Evolutionary conservation across 495 filamentous ascomycete species (phyloP), one percentile per base, ranked within the genome.

Genomic region (Emericellopsis terricola): DNA sequence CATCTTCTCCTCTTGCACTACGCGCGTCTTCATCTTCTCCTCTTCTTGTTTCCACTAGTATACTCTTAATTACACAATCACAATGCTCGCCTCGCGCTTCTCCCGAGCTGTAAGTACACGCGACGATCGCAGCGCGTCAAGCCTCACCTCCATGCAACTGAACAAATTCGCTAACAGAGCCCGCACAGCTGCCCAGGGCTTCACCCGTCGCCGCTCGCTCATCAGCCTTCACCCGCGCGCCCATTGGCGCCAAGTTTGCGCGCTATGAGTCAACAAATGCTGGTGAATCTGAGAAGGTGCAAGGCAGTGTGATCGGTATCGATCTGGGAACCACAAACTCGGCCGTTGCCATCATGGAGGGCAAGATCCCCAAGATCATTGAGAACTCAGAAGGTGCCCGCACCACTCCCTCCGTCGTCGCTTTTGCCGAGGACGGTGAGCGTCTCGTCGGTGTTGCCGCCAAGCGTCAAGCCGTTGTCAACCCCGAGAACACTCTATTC

Each of bases 311-410:
- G 55, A 94, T 97, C 46, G 89, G 89, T 71, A 94, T 97, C 57
- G 89, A 97, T 71, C 67, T 97, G 49, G 89, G 82, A 48, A 97
- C 89, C 53, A 97, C 89, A 44, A 97, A 97, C 72, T 96, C 89
- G 21, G 89, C 89, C 31, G 89, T 97, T 36, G 86, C 85, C 46
- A 64, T 96, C 34, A 94, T 96, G 83, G 89, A 97, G 69, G 89
- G 89, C 52, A 92, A 89, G 67, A 57, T 67, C 15, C 83, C 89
- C 37, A 81, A 77, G 57, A 94, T 97, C 50, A 96, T 97, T 57
- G 89, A 96, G 62, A 97, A 97, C 69, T 55, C 85, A 17, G 85
- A 94, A 68, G 84, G 89, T 73, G 78, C 83, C 38, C 73, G 89
- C 46, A 97, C 89, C 55, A 97, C 89, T 23, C 89, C 89, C 26